phyloP scores from a whole-genome alignment of 2,329 filamentous ascomycete genomes.

The Fusarium sp. region DNA sequence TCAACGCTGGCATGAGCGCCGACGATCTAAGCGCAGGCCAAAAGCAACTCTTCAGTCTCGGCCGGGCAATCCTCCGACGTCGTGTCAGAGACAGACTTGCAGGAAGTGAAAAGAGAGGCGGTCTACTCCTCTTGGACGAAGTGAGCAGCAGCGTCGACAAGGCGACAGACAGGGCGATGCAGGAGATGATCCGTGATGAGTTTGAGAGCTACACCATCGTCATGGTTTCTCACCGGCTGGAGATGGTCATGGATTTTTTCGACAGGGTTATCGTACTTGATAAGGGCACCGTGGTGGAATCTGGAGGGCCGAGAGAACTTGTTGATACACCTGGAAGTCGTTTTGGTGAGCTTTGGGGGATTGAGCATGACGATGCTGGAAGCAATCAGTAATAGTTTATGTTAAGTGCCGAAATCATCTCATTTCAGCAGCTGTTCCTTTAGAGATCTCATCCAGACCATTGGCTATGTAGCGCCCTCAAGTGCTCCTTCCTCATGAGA shows the following conservation, averaged over 20 bases:
- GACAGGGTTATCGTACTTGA: conserved; percentile 64
- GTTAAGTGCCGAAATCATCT: background rate
- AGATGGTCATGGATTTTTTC: conserved; percentile 64
- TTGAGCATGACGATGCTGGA: conserved; percentile 28
- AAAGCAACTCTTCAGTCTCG: conserved; percentile 73
- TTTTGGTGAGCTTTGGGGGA: conserved; percentile 49
- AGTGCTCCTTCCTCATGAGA: too few species aligned
- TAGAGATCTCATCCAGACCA: background rate
- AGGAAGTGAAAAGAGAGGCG: conserved; percentile 33
- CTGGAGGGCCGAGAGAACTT: conserved; percentile 41
- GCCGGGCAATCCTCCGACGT: conserved; percentile 65
- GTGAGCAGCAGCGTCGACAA: conserved; percentile 57
- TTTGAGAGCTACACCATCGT: conserved; percentile 64
- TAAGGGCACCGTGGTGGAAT: conserved; percentile 59
- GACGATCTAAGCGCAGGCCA: conserved; percentile 69
- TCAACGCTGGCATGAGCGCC: conserved; percentile 55
- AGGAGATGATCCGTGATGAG: conserved; percentile 54
- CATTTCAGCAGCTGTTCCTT: background rate
- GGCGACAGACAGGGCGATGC: conserved; percentile 56
- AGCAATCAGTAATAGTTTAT: background rate
- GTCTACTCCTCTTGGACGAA: conserved; percentile 56
- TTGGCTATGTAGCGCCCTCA: background rate
- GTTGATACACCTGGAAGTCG: conserved; percentile 41
- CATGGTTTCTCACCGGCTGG: conserved; percentile 59
- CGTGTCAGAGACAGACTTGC: conserved; percentile 33